Evolutionary conservation across 495 filamentous ascomycete genomes (phyloP).

Genomic region (Patellaria atrata): DNA sequence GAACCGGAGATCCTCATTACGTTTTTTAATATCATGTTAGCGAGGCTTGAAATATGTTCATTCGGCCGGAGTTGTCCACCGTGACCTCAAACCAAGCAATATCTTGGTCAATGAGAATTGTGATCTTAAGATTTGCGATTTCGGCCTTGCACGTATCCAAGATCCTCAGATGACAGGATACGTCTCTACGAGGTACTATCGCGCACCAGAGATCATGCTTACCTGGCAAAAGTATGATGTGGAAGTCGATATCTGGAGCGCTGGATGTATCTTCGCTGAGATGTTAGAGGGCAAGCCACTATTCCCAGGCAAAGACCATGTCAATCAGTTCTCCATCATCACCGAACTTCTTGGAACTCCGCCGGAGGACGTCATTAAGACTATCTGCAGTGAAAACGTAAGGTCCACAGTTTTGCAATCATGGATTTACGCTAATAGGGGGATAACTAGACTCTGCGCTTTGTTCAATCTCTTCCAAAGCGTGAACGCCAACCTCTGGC

Average conservation of each 20-base stretch:
- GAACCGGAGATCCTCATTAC: too few relatives aligned
- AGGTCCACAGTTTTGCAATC: slow-evolving; percentile 18
- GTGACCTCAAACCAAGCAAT: slow-evolving; percentile 95
- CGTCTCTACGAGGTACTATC: slow-evolving; percentile 96
- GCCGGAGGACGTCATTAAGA: slow-evolving; percentile 95
- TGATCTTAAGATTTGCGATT: slow-evolving; percentile 98
- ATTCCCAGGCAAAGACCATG: slow-evolving; percentile 97
- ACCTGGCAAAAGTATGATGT: slow-evolving; percentile 99
- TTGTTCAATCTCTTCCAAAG: slow-evolving; percentile 96
- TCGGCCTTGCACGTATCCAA: slow-evolving; percentile 91
- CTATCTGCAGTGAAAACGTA: slow-evolving; percentile 96
- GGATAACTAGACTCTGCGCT: slow-evolving; percentile 63
- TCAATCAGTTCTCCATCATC: slow-evolving; percentile 99
- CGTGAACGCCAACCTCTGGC: slow-evolving; percentile 78
- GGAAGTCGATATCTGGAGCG: slow-evolving; percentile 98
- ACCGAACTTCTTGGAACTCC: slow-evolving; percentile 96
- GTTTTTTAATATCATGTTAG: too few relatives aligned
- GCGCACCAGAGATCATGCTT: slow-evolving; percentile 98
- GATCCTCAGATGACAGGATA: slow-evolving; percentile 99
- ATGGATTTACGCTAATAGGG: neutral
- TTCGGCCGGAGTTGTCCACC: slow-evolving; percentile 93
- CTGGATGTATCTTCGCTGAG: slow-evolving; percentile 97
- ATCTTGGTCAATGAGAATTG: slow-evolving; percentile 99
- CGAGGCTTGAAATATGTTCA: slow-evolving; percentile 98
- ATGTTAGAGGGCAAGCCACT: slow-evolving; percentile 98